Conservation (phyloP, 148 eudicot genomes). For the Camellia japonica region DNA sequence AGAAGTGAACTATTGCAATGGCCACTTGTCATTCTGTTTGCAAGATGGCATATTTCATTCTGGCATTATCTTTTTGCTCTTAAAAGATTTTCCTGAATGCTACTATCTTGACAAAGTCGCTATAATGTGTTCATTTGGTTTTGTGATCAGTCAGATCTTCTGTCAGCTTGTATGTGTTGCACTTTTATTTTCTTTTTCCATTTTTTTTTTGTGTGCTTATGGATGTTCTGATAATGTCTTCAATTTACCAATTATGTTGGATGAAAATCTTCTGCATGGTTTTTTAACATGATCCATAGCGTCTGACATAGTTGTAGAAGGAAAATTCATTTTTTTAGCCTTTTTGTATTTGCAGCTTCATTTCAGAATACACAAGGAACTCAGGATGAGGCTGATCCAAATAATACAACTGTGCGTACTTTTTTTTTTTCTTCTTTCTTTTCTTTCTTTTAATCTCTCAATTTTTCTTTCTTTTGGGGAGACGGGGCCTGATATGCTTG, state of each 20-base stretch:
- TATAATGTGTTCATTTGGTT: neutral
- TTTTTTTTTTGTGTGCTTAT: neutral
- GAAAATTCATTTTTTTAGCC: neutral
- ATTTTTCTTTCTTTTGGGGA: neutral
- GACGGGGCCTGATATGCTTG: constrained; percentile 1
- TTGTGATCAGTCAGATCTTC: neutral
- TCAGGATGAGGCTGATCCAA: constrained; percentile 85
- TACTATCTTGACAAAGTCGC: neutral
- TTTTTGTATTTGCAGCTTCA: constrained; percentile 54
- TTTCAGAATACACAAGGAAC: constrained; percentile 68
- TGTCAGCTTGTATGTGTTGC: neutral
- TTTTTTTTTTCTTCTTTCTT: constrained; percentile 2
- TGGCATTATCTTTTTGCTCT: neutral
- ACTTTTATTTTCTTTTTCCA: neutral
- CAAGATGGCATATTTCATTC: neutral
- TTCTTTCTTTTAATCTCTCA: neutral
- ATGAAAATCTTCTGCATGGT: neutral
- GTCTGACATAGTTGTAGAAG: neutral
- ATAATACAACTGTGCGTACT: constrained; percentile 86
- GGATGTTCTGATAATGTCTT: neutral
- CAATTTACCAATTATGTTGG: neutral
- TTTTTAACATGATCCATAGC: neutral
- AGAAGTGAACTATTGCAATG: too few relatives aligned
- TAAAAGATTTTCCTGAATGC: neutral
- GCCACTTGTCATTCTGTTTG: neutral